These are phyloP conservation scores for Penicillium alfredii DNA, from an alignment of 495 filamentous ascomycete genomes.

Conservation along the genomic window DNA sequence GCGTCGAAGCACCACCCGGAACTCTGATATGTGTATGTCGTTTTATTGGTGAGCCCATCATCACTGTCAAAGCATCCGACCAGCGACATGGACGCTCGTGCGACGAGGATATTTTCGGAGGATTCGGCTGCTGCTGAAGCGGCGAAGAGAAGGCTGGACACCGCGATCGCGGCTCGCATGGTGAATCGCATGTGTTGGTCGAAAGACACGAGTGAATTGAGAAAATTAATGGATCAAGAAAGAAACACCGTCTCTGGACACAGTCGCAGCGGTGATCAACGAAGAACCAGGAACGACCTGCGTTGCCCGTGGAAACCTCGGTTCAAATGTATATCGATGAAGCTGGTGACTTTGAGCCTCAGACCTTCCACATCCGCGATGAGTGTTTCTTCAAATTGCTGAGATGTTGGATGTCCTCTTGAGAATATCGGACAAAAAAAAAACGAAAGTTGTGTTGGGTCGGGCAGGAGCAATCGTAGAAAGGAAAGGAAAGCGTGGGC, in stretches of 20 bases:
- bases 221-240: constrained; percentile 4
- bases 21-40: constrained; percentile 40
- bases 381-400: no score
- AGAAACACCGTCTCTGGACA: constrained; percentile 21
- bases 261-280: constrained; percentile 16
- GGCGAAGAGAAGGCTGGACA: constrained; percentile 25
- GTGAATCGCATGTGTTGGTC: constrained; percentile 27
- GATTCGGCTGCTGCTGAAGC: constrained; percentile 17
- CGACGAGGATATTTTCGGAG: constrained; percentile 12
- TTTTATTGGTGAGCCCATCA: constrained; percentile 20
- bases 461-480: no score
- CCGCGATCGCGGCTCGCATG: constrained; percentile 22
- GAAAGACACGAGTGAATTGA: constrained; percentile 4
- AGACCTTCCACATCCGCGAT: no score
- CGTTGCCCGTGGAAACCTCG: constrained; percentile 37
- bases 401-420: no score
- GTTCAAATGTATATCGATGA: constrained; percentile 2
- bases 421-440: no score
- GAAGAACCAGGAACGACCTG: constrained; percentile 42
- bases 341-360: no score
- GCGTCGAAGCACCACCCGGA: constrained; percentile 40
- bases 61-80: constrained; percentile 34
- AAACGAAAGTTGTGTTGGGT: no score
- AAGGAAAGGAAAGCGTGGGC: no score
- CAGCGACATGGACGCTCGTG: constrained; percentile 10